Base-by-base conservation (phyloP, 108 stramenopile species). In the Fragilariopsis cylindrus region DNA sequence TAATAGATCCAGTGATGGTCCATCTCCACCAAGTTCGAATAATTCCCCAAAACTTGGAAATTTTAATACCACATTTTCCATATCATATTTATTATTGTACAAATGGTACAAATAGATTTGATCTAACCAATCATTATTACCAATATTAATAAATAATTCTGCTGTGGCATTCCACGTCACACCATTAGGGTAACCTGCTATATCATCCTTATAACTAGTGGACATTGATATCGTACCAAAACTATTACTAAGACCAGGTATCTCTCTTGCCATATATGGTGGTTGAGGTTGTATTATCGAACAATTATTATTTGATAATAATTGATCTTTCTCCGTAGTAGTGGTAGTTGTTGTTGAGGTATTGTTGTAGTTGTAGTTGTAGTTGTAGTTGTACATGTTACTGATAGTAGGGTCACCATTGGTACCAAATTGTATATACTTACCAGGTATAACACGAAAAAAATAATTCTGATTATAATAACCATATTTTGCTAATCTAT, bases 351-450 rank as follows among this genome's bases (percentile, higher is more conserved):
- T 19, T 19, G 19, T 19, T 19, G 19, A 21, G 21, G 21, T 21
- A 21, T 21, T 21, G 21, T 1, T 21, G 21, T 53, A 55, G 1
- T 53, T 70, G 54, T n/a, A n/a, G n/a, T n/a, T n/a, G n/a, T n/a
- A n/a, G n/a, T n/a, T n/a, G n/a, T 71, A 71, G 70, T 71, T 71
- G 70, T 71, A 71, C 3, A 71, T 42, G 55, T 71, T 71, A 42
- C 70, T 71, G 7, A 71, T 16, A 39, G 19, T 41, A 21, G 70
- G 70, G 4, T 71, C 9, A n/a, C 70, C 70, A 55, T 39, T 41
- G 11, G 70, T 71, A 42, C 70, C 70, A 54, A 71, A 71, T 55
- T 71, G 70, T 4, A 55, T 42, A 42, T 55, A 53, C 13, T 13
- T 12, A 8, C 54, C 54, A 55, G 70, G 70, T 42, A 71, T 46